Evolutionary conservation across 306 rosid species (phyloP), one percentile per base, ranked within the genome.

Genomic region (Oxytropis ochrocephala): DNA sequence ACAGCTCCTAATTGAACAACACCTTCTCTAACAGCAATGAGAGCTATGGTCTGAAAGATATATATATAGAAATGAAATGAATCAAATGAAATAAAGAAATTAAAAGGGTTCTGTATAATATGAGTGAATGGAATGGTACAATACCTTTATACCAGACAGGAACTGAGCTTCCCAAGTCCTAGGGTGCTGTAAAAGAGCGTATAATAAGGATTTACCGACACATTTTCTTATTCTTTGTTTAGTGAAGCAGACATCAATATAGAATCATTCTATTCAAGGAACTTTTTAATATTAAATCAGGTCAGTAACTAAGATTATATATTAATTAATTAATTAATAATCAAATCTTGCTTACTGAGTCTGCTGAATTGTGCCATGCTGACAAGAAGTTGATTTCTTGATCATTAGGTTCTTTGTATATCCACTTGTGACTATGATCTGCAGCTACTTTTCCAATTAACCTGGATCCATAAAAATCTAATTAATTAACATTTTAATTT

Each of bases 161-260:
- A 95, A 95, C 86, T 95, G 99, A 35, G 99, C 97, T 84, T 95
- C 99, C 99, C 99, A 95, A 49, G 99, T 95, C 78, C 99, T 78
- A 78, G 99, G 99, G 70, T 91, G 96, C 99, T 95, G 92, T 21
- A 76, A 79, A 76, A 73, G 50, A 52, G 50, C 53, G 55, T 16
- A 30, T 38, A 76, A 64, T 29, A 10, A 48, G 51, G 51, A 61
- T 7, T 39, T 51, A 53, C 61, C 41, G 47, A 66, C 49, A 57
- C 16, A 38, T 61, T 36, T 14, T 59, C 17, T 47, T 33, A 38
- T 5, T 27, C 67, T 69, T 43, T 48, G 50, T 76, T 29, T 65
- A 57, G 38, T 65, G 68, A 81, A 73, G 19, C 55, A 78, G 50
- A 55, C 5, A 32, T 48, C 27, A 64, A 47, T 54, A 49, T 58